phyloP scores from a whole-genome alignment of 495 filamentous ascomycete species.

The Amphirosellinia nigrospora region DNA sequence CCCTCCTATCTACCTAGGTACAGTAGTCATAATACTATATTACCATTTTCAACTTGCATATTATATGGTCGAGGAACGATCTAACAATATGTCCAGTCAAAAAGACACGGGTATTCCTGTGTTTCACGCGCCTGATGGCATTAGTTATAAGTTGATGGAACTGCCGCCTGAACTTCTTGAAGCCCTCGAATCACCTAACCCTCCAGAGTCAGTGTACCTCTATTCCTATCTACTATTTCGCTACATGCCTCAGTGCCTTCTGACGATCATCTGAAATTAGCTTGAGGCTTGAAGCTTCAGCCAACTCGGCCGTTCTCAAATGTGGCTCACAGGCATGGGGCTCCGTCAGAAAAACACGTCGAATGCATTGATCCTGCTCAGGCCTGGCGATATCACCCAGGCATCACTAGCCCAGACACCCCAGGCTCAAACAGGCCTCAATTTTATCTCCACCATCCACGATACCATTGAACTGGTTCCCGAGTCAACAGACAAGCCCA shows the following conservation, averaged over 20 bases:
- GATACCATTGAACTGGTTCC: conserved; percentile 74
- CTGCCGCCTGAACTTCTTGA: conserved; percentile 75
- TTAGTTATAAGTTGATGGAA: conserved; percentile 79
- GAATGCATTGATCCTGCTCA: conserved; percentile 78
- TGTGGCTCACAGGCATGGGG: conserved; percentile 73
- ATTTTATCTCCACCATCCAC: conserved; percentile 70
- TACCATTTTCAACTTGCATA: neutral
- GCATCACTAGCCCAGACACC: conserved; percentile 39
- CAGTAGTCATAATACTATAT: too few species aligned
- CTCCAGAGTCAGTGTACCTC: conserved; percentile 60
- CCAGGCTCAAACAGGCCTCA: conserved; percentile 50
- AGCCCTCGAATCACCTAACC: conserved; percentile 64
- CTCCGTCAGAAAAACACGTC: conserved; percentile 91
- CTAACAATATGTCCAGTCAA: conserved; percentile 63
- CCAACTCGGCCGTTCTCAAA: conserved; percentile 74
- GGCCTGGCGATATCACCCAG: conserved; percentile 45
- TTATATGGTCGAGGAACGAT: neutral
- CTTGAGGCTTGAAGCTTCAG: conserved; percentile 68
- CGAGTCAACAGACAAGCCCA: conserved; percentile 41
- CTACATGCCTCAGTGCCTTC: conserved; percentile 14
- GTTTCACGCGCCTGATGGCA: conserved; percentile 62
- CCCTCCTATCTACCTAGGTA: neutral
- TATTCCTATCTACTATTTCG: conserved; percentile 7
- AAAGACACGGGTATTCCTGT: conserved; percentile 65
- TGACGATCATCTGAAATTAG: conserved; percentile 45